phyloP scores from a whole-genome alignment of 371 early-diverging fungal genomes.

The Massospora cicadina region DNA sequence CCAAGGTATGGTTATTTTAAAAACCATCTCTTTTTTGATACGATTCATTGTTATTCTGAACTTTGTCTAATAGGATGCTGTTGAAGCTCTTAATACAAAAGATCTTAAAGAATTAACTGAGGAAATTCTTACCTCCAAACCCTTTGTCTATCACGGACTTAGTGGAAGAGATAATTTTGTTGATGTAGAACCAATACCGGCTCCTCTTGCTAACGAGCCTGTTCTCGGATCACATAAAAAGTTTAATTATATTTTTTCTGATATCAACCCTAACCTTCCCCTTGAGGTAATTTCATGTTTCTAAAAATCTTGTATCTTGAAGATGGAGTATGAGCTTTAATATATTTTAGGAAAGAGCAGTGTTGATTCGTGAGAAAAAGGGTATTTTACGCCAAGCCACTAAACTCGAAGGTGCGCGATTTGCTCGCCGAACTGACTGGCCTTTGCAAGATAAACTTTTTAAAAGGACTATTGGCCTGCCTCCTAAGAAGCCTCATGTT shows the following conservation, averaged over 20 bases:
- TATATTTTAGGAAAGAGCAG: not conserved
- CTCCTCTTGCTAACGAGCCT: not conserved
- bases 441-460: not conserved
- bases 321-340: no score
- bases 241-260: not conserved
- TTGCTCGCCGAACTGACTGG: not conserved
- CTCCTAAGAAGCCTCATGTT: not conserved
- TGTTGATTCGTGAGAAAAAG: not conserved
- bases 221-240: not conserved
- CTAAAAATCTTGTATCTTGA: no score
- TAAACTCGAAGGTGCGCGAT: not conserved
- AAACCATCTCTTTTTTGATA: no score
- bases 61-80: not conserved
- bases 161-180: not conserved
- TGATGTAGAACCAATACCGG: not conserved
- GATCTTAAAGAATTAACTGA: not conserved
- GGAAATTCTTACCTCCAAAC: not conserved
- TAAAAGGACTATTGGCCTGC: not conserved
- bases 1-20: not conserved
- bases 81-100: not conserved
- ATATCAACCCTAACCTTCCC: conserved; percentile 1
- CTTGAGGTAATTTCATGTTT: not conserved
- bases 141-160: not conserved
- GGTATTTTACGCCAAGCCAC: conserved; percentile 1
- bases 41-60: no score